phyloP scores from a whole-genome alignment of 140 eudicot species.

The Cichorium intybus region DNA sequence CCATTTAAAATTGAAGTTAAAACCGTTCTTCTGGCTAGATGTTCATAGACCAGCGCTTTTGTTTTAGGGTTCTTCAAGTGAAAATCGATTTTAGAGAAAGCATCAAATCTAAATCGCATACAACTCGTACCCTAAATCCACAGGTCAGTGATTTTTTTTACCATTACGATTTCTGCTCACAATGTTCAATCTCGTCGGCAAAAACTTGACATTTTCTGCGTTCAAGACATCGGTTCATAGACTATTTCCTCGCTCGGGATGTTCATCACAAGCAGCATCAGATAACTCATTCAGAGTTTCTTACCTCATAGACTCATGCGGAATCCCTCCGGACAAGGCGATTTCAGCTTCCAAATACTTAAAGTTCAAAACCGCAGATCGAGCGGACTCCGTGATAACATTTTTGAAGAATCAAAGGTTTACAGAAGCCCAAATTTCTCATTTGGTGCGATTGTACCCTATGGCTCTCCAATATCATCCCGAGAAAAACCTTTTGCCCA shows the following conservation, averaged over 20 bases:
- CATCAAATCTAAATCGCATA: neutral
- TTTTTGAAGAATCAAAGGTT: slow-evolving; percentile 44
- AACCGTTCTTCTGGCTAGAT: too few species aligned
- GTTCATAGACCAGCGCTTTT: neutral
- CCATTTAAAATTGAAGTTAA: neutral
- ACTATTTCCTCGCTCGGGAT: neutral
- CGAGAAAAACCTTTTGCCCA: slow-evolving; percentile 36
- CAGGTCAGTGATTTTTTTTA: slow-evolving; percentile 10
- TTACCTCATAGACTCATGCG: slow-evolving; percentile 47
- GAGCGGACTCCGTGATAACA: slow-evolving; percentile 35
- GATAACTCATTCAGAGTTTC: slow-evolving; percentile 29
- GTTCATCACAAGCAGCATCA: slow-evolving; percentile 19
- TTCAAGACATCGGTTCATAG: slow-evolving; percentile 3
- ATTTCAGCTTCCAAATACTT: slow-evolving; percentile 38
- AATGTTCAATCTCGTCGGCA: slow-evolving; percentile 30
- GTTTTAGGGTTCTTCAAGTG: slow-evolving; percentile 13
- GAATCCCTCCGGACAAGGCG: slow-evolving; percentile 40
- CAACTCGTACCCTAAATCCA: neutral
- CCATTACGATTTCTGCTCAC: neutral
- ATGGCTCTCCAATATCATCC: slow-evolving; percentile 21
- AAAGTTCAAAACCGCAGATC: slow-evolving; percentile 21
- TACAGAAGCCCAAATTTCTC: slow-evolving; percentile 16
- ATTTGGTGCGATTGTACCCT: slow-evolving; percentile 24
- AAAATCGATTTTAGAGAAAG: neutral
- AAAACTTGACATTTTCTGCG: slow-evolving; percentile 1